phyloP scores from a whole-genome alignment of 176 grass and related monocot species.

The Chloris gayana region DNA sequence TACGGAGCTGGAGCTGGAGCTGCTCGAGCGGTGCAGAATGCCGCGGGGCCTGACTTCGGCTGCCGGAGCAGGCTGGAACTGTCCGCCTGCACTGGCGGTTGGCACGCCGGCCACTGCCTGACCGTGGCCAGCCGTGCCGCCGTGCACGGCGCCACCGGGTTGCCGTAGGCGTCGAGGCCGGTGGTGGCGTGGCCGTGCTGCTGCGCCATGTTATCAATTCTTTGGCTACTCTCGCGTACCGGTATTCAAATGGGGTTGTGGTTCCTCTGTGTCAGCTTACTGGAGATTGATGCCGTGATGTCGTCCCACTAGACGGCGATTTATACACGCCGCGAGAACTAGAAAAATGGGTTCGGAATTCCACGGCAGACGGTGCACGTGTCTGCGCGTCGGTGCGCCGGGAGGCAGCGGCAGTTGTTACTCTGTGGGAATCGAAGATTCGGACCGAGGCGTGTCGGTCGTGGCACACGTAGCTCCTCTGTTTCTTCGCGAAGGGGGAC shows the following conservation, averaged over 20 bases:
- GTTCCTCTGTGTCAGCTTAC: background rate
- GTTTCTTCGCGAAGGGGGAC: background rate
- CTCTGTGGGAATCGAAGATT: too few species aligned
- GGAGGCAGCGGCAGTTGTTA: background rate
- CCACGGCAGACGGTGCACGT: background rate
- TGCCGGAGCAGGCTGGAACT: slow-evolving; percentile 34
- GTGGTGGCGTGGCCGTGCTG: slow-evolving; percentile 38
- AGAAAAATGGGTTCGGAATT: background rate
- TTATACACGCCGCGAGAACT: background rate
- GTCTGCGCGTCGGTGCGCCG: background rate
- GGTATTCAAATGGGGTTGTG: background rate
- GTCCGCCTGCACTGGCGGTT: background rate
- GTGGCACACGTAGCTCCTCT: background rate
- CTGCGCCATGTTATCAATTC: background rate
- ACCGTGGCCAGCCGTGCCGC: background rate
- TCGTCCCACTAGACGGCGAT: background rate
- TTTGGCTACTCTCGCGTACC: too few species aligned
- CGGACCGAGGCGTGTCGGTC: background rate
- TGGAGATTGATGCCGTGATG: background rate
- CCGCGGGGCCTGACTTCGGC: slow-evolving; percentile 41
- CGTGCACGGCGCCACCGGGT: slow-evolving; percentile 3
- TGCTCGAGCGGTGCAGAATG: slow-evolving; percentile 56
- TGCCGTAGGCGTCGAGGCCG: slow-evolving; percentile 55
- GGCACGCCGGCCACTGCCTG: background rate
- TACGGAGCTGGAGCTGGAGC: slow-evolving; percentile 65